Base-by-base conservation (phyloP, 1,284 basidiomycete species). In the Exobasidium cylindrosporum region DNA sequence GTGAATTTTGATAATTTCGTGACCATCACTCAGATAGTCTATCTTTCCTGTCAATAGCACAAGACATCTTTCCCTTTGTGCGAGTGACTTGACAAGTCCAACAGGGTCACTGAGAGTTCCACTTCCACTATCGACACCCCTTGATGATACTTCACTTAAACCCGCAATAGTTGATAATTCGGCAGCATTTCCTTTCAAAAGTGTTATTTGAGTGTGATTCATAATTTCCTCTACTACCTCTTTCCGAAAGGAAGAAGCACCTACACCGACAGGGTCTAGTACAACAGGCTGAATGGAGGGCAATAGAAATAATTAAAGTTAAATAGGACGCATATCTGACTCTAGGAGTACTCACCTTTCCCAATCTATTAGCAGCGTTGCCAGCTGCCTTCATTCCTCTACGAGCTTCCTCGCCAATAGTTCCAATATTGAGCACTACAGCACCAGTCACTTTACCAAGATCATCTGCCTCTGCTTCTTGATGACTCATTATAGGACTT, bases 111-210 rank as follows among this genome's bases (percentile, higher is more conserved):
- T 82, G 79, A 97, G 92, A 1, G 87, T 88, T 10, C 82, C 77
- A 0, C 91, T 90, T 14, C 88, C 84, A 55, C 88, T 89, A 80
- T 97, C 95, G 1, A 97, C 94, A 1, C 95, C 94, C 76, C 87
- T 87, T n/a, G 88, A 85, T 67, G 84, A 81, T 2, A 92, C 90
- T 86, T 89, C 63, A 2, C 43, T 45, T 52, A 88, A 88, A 17
- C 88, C 85, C 1, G 88, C 86, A 13, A 97, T 82, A 0, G 89
- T 84, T 0, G 87, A 91, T 24, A 97, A 87, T 81, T 97, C 95
- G 23, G 87, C 92, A 0, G 92, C 89, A 76, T 97, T 97, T 4
- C 94, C 95, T 81, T 97, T 97, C 82, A 97, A 92, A 21, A 96
- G 88, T 21, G 89, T 89, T 17, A 90, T 87, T 79, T 97, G 93